These are phyloP conservation scores for Polytrichum formosum DNA, from an alignment of 225 moss, liverwort and hornwort genomes.

Conservation along the genomic window DNA sequence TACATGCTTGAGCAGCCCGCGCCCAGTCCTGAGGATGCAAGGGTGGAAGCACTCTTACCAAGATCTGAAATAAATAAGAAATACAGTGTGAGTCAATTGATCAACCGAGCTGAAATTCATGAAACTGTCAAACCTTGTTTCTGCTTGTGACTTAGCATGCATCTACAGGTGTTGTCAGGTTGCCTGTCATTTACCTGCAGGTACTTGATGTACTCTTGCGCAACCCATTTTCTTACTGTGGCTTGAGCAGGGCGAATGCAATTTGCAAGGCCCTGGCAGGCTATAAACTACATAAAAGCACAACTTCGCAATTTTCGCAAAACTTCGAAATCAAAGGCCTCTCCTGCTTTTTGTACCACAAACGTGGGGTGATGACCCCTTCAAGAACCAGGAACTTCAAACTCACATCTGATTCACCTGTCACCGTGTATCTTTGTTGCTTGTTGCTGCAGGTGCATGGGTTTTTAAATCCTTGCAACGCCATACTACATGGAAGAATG, in stretches of 20 bases:
- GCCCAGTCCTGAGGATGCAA: constrained; percentile 54
- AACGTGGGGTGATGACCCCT: too few species aligned
- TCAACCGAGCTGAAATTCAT: background rate
- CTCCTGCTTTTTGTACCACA: too few species aligned
- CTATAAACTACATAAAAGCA: too few species aligned
- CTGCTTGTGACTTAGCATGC: background rate
- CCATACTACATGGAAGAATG: too few species aligned
- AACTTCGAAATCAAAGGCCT: too few species aligned
- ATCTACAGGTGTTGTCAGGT: background rate
- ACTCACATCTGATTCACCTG: too few species aligned
- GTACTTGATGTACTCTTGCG: background rate
- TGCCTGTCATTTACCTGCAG: background rate
- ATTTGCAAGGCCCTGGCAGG: background rate
- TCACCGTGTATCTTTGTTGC: too few species aligned
- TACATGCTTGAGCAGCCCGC: constrained; percentile 42
- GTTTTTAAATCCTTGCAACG: too few species aligned
- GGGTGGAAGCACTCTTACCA: constrained; percentile 45
- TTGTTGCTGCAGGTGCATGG: too few species aligned
- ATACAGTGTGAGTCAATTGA: background rate
- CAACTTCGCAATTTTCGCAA: too few species aligned
- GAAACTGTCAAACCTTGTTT: too few species aligned
- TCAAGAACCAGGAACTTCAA: too few species aligned
- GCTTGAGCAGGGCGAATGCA: background rate
- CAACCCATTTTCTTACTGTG: background rate
- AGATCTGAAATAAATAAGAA: constrained; percentile 16